phyloP scores from a whole-genome alignment of 1,284 basidiomycete genomes.

The Porogramme epimiltina region DNA sequence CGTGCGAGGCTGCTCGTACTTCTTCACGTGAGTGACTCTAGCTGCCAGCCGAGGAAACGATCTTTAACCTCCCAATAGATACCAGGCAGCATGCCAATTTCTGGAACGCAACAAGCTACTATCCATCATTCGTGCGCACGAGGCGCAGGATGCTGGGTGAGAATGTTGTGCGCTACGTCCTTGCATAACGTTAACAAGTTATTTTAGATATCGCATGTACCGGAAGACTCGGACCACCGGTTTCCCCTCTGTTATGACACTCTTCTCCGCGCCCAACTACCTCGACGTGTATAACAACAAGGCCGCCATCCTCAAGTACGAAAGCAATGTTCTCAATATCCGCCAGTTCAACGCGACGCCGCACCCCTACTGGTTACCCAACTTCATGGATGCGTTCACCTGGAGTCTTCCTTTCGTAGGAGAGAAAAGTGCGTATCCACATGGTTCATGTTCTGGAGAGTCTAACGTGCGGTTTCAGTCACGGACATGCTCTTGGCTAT shows the following conservation, averaged over 20 bases:
- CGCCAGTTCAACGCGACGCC: slow-evolving; percentile 95
- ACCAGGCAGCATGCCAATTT: slow-evolving; percentile 92
- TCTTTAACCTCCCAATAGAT: slow-evolving; percentile 47
- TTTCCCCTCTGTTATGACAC: slow-evolving; percentile 94
- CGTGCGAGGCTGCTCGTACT: slow-evolving; percentile 94
- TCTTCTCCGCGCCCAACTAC: slow-evolving; percentile 95
- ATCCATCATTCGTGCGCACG: slow-evolving; percentile 94
- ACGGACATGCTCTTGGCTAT: slow-evolving; percentile 97
- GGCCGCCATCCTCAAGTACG: slow-evolving; percentile 95
- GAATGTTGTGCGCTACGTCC: slow-evolving; percentile 24
- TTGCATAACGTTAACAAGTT: not conserved
- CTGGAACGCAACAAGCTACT: slow-evolving; percentile 91
- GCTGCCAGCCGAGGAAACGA: not conserved
- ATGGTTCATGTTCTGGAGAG: slow-evolving; percentile 8
- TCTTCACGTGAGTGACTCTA: slow-evolving; percentile 76
- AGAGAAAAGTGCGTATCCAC: slow-evolving; percentile 83
- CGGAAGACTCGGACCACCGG: slow-evolving; percentile 94
- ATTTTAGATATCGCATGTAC: slow-evolving; percentile 88
- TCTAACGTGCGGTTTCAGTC: slow-evolving; percentile 47
- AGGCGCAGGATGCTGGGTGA: slow-evolving; percentile 93
- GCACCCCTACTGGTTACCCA: slow-evolving; percentile 94
- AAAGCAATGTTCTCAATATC: slow-evolving; percentile 96
- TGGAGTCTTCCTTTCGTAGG: slow-evolving; percentile 99
- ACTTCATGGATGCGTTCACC: slow-evolving; percentile 99
- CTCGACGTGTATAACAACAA: slow-evolving; percentile 98